Percentiles rank a stretch among this genome's conserved stretches.
Conservation (phyloP, 176 grass and related monocot species). For the Pontederia crassipes region DNA sequence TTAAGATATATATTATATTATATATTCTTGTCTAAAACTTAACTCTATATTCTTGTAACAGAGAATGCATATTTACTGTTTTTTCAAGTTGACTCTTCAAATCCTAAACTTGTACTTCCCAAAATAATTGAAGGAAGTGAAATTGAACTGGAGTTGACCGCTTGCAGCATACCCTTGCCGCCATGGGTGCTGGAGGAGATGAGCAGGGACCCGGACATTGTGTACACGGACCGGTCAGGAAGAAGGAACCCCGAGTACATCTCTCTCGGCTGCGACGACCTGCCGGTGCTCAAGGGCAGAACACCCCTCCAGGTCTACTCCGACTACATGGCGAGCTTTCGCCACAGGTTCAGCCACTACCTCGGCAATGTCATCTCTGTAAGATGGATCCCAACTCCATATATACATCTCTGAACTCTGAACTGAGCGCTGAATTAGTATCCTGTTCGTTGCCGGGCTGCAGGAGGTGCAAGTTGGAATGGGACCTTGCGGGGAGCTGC, state of each 20-base stretch:
- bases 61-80: too few species aligned
- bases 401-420: too few species aligned
- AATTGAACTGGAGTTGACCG: background rate
- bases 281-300: constrained; percentile 76
- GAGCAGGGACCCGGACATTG: constrained; percentile 60
- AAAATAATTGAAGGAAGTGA: background rate
- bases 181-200: constrained; percentile 77
- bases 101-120: too few species aligned
- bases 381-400: constrained; percentile 2
- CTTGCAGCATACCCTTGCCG: constrained; percentile 74
- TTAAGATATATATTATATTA: too few species aligned
- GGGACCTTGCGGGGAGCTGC: constrained; percentile 92
- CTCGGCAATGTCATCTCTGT: constrained; percentile 71
- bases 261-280: constrained; percentile 70
- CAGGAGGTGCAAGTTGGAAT: constrained; percentile 95
- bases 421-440: too few species aligned
- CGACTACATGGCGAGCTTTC: constrained; percentile 92
- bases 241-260: constrained; percentile 88
- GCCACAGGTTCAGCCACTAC: constrained; percentile 49
- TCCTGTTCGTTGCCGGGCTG: background rate
- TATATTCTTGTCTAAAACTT: too few species aligned
- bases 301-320: constrained; percentile 87
- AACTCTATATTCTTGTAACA: too few species aligned
- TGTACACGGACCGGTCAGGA: constrained; percentile 77
- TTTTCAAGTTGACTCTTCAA: too few species aligned